These are phyloP conservation scores for Fusarium coffeatum DNA, from an alignment of 2,329 filamentous ascomycete species.

Conservation along the genomic window DNA sequence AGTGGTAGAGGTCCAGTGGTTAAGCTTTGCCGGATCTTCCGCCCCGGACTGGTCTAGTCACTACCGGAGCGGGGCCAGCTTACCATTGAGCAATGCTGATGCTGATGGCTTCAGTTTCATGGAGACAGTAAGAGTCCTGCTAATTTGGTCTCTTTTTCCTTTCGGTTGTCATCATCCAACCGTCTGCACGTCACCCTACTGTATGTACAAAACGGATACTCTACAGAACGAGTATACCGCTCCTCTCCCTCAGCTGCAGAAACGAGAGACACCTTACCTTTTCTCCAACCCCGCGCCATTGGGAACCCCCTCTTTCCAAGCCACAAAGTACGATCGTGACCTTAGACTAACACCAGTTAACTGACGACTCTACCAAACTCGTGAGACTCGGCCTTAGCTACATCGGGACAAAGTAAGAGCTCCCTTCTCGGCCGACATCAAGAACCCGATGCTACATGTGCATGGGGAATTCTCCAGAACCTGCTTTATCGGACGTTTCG, in stretches of 20 bases:
- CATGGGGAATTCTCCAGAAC: conserved; percentile 26
- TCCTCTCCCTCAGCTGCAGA: not conserved
- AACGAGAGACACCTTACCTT: not conserved
- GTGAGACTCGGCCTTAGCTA: conserved; percentile 2
- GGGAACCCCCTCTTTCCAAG: conserved; percentile 13
- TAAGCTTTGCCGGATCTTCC: conserved; percentile 43
- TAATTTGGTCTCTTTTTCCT: not conserved
- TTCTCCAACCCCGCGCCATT: conserved; percentile 20
- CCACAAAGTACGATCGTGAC: not conserved
- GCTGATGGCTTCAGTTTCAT: conserved; percentile 7
- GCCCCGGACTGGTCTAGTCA: conserved; percentile 32
- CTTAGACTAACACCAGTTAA: not conserved
- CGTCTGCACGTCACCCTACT: conserved; percentile 32
- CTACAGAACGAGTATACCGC: not conserved
- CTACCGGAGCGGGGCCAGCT: conserved; percentile 17
- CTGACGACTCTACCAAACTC: not conserved
- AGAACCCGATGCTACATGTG: conserved; percentile 29
- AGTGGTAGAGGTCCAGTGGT: not conserved
- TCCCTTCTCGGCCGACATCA: conserved; percentile 29
- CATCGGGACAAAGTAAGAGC: conserved; percentile 2
- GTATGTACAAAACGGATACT: not conserved
- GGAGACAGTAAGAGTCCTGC: not conserved
- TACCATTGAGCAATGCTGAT: conserved; percentile 17
- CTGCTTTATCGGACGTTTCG: conserved; percentile 34
- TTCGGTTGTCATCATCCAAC: conserved; percentile 31